Conservation (phyloP, 2,329 filamentous ascomycete genomes). For the Nigrospora osmanthi region DNA sequence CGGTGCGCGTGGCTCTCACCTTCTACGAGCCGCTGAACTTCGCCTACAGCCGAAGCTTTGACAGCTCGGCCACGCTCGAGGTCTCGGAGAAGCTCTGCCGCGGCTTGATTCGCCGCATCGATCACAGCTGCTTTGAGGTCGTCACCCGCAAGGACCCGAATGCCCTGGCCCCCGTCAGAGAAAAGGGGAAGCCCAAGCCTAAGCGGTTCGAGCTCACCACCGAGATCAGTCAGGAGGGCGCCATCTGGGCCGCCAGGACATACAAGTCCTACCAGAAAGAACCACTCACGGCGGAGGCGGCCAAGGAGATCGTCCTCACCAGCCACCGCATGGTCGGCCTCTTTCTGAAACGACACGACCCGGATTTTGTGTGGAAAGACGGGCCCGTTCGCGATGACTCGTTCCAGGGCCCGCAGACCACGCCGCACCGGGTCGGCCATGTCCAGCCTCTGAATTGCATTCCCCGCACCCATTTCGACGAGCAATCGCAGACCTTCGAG, state of each 20-base stretch:
- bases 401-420: constrained; percentile 27
- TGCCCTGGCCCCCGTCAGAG: constrained; percentile 31
- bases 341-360: constrained; percentile 41
- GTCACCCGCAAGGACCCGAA: constrained; percentile 43
- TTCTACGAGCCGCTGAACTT: constrained; percentile 36
- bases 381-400: constrained; percentile 30
- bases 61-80: constrained; percentile 33
- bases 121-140: constrained; percentile 43
- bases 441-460: constrained; percentile 38
- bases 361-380: constrained; percentile 39
- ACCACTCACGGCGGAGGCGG: constrained; percentile 31
- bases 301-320: constrained; percentile 39
- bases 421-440: constrained; percentile 30
- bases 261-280: constrained; percentile 43
- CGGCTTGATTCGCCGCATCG: constrained; percentile 39
- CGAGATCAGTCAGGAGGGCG: constrained; percentile 32
- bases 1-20: constrained; percentile 34
- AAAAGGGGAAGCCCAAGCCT: constrained; percentile 29
- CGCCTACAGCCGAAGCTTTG: constrained; percentile 37
- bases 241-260: constrained; percentile 33
- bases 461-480: constrained; percentile 34
- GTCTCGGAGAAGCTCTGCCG: constrained; percentile 39
- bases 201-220: constrained; percentile 41
- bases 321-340: constrained; percentile 42
- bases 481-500: constrained; percentile 36